A percentile compares a stretch with the other conserved stretches of the same genome.
Evolutionary conservation across 495 filamentous ascomycete genomes (phyloP).

Genomic region (Entonaema liquescens): DNA sequence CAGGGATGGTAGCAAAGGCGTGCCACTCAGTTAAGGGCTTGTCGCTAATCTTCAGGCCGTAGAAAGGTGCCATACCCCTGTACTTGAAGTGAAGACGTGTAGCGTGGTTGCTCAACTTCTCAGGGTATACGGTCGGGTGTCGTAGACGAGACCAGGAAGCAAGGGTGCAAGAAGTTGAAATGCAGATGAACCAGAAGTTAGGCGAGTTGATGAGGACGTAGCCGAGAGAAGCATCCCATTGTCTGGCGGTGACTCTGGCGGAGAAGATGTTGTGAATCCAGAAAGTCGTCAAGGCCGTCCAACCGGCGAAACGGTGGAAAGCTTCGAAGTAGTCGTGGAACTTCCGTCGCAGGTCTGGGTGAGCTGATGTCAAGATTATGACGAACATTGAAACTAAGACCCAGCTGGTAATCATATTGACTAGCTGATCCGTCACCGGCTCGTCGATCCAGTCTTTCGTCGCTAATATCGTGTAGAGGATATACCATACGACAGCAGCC

Average conservation of each 20-base stretch:
- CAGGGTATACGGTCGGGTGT: conserved; percentile 65
- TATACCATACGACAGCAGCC: conserved; percentile 74
- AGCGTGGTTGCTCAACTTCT: conserved; percentile 73
- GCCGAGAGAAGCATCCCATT: conserved; percentile 56
- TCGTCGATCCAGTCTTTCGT: conserved; percentile 57
- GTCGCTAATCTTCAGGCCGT: conserved; percentile 62
- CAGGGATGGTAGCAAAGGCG: conserved; percentile 79
- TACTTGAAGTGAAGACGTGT: conserved; percentile 76
- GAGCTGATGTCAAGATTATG: conserved; percentile 54
- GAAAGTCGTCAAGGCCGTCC: conserved; percentile 68
- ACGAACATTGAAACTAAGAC: conserved; percentile 53
- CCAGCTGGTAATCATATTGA: conserved; percentile 54
- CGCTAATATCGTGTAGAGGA: conserved; percentile 56
- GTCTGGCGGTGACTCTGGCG: conserved; percentile 61
- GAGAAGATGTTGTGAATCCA: conserved; percentile 70
- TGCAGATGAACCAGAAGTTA: conserved; percentile 73
- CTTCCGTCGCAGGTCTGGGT: conserved; percentile 61
- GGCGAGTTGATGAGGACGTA: conserved; percentile 61
- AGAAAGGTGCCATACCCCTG: conserved; percentile 59
- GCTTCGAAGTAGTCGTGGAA: conserved; percentile 73
- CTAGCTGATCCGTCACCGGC: conserved; percentile 30
- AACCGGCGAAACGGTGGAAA: conserved; percentile 73
- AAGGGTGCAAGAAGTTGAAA: conserved; percentile 66
- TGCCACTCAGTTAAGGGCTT: conserved; percentile 79
- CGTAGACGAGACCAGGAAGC: conserved; percentile 76